These are phyloP conservation scores for Casaregolazyma lundiana DNA, from an alignment of 1,139 yeast genomes.

Conservation along the genomic window DNA sequence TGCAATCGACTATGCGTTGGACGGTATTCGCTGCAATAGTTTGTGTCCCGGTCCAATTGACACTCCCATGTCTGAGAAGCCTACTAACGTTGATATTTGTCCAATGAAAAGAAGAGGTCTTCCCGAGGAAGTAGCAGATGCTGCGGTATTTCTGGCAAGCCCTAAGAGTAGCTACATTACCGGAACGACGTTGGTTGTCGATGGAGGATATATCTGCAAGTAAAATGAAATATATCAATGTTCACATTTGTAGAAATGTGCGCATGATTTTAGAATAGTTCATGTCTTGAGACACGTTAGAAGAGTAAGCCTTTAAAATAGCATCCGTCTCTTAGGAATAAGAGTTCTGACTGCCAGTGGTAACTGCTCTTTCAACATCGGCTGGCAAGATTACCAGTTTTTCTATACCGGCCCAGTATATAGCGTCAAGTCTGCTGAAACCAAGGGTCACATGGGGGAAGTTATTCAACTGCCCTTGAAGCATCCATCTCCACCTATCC, in stretches of 20 bases:
- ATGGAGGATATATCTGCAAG: conserved; percentile 53
- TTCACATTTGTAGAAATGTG: no score
- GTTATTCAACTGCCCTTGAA: neutral
- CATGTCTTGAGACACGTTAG: no score
- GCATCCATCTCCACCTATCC: neutral
- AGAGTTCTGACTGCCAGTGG: neutral
- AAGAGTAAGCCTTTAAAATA: no score
- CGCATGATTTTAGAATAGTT: no score
- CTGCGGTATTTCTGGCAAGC: conserved; percentile 78
- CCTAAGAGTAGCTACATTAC: conserved; percentile 75
- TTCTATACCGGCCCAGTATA: neutral
- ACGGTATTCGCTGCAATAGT: neutral
- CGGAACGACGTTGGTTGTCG: conserved; percentile 80
- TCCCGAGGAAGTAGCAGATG: conserved; percentile 81
- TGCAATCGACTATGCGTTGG: neutral
- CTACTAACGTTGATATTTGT: neutral
- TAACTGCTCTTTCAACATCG: neutral
- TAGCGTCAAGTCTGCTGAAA: neutral
- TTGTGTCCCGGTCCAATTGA: neutral
- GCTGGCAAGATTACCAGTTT: neutral
- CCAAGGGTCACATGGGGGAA: neutral
- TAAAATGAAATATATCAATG: neutral
- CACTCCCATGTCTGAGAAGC: neutral
- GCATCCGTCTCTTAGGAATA: no score
- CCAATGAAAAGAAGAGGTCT: conserved; percentile 64